phyloP scores from a whole-genome alignment of 2,329 filamentous ascomycete species.

The Fusarium sp. region DNA sequence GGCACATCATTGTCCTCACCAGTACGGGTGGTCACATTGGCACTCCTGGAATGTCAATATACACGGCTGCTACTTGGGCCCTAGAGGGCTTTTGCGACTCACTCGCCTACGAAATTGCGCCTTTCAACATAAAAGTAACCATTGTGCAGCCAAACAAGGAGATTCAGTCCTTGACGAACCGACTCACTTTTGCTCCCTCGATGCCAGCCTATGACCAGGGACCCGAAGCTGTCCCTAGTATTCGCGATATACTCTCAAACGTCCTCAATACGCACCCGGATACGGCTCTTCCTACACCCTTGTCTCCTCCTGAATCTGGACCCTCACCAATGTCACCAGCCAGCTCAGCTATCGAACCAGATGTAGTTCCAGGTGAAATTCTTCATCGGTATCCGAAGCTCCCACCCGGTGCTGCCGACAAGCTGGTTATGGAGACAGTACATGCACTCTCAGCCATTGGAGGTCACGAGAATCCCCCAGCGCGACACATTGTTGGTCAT shows the following conservation, averaged over 20 bases:
- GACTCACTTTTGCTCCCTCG: conserved; percentile 84
- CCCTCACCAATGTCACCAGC: conserved; percentile 47
- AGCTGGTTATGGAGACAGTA: conserved; percentile 87
- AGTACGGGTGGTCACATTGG: conserved; percentile 93
- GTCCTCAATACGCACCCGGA: conserved; percentile 82
- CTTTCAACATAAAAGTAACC: conserved; percentile 96
- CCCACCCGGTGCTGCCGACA: conserved; percentile 74
- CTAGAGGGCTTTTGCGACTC: conserved; percentile 96
- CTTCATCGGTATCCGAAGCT: conserved; percentile 81
- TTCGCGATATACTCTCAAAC: conserved; percentile 84
- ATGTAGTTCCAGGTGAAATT: conserved; percentile 56
- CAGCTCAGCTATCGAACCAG: conserved; percentile 49
- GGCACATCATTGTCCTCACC: conserved; percentile 90
- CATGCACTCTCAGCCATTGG: conserved; percentile 92
- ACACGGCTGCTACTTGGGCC: conserved; percentile 93
- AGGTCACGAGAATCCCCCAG: conserved; percentile 94
- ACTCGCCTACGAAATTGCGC: conserved; percentile 93
- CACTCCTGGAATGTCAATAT: conserved; percentile 90
- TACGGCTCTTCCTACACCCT: conserved; percentile 58
- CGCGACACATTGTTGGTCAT: conserved; percentile 90
- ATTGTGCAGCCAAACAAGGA: conserved; percentile 97
- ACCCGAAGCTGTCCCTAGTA: conserved; percentile 74
- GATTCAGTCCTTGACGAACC: conserved; percentile 87
- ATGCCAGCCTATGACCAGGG: conserved; percentile 65
- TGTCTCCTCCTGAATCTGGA: conserved; percentile 40